Evolutionary conservation across 257 asterid species (phyloP).

Genomic region (Solanum neorickii): DNA sequence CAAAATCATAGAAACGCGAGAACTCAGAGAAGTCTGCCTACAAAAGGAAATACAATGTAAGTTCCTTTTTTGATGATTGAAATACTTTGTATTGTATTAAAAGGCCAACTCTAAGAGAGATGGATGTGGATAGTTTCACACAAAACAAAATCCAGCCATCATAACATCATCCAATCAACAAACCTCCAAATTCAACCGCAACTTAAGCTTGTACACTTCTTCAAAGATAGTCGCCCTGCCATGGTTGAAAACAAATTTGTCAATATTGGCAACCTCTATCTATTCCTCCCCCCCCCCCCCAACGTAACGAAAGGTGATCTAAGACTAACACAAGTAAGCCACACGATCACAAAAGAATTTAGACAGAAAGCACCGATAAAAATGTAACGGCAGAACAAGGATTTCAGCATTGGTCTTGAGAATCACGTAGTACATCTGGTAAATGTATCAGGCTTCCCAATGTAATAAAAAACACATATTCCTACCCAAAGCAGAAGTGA

Average conservation of each 20-base stretch:
- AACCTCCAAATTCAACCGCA: conserved; percentile 51
- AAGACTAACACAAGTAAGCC: not conserved
- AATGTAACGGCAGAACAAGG: not conserved
- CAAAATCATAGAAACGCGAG: conserved; percentile 75
- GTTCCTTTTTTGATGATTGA: not conserved
- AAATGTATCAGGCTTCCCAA: not conserved
- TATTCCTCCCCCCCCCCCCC: too few relatives aligned
- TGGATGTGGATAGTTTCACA: not conserved
- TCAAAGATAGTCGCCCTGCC: conserved; percentile 58
- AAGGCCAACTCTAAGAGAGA: not conserved
- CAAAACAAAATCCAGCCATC: not conserved
- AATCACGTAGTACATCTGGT: not conserved
- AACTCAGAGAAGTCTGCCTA: conserved; percentile 79
- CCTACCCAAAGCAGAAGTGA: not conserved
- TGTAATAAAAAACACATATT: not conserved
- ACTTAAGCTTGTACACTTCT: conserved; percentile 67
- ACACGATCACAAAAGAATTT: not conserved
- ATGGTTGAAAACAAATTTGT: conserved; percentile 1
- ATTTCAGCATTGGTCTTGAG: not conserved
- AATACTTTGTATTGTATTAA: not conserved
- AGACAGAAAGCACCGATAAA: not conserved
- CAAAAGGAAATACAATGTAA: conserved; percentile 2
- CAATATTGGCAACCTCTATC: not conserved
- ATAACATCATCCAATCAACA: not conserved
- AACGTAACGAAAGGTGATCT: not conserved